A percentile compares a stretch with the other conserved stretches of the same genome.
phyloP scores from a whole-genome alignment of 2,329 filamentous ascomycete genomes.

The Diaporthe capsici region DNA sequence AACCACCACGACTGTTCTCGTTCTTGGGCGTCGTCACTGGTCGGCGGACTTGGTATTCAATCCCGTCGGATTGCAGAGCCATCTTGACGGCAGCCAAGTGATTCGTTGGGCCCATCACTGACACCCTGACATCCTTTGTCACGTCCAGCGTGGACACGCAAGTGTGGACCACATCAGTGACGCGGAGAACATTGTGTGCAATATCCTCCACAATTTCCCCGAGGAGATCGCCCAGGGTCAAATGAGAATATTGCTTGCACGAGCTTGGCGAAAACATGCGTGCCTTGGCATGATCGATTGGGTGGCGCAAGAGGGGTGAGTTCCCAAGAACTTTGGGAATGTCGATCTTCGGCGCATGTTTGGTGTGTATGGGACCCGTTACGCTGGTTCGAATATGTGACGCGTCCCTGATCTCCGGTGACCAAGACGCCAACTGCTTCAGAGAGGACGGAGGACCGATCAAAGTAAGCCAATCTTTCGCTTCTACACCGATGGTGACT shows the following conservation, averaged over 20 bases:
- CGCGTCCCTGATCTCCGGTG: background rate
- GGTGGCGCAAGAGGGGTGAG: background rate
- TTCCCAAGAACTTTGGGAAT: background rate
- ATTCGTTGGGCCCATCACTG: background rate
- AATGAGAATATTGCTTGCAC: background rate
- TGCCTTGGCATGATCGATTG: background rate
- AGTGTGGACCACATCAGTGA: conserved; percentile 4
- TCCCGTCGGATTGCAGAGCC: background rate
- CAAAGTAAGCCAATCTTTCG: background rate
- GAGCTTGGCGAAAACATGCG: conserved; percentile 1
- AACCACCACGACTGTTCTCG: background rate
- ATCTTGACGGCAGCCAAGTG: conserved; percentile 1
- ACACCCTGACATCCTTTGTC: background rate
- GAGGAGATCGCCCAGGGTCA: background rate
- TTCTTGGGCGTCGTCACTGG: background rate
- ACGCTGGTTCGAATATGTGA: background rate
- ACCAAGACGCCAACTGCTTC: background rate
- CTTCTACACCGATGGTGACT: background rate
- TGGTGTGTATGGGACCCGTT: background rate
- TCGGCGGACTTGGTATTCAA: background rate
- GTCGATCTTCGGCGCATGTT: background rate
- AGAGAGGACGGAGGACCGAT: background rate
- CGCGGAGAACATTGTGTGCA: background rate
- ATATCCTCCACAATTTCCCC: background rate
- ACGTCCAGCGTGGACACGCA: background rate